Percentiles rank a stretch among this genome's conserved stretches.
Conservation (phyloP, 2,329 filamentous ascomycete genomes). For the Thyridium curvatum region DNA sequence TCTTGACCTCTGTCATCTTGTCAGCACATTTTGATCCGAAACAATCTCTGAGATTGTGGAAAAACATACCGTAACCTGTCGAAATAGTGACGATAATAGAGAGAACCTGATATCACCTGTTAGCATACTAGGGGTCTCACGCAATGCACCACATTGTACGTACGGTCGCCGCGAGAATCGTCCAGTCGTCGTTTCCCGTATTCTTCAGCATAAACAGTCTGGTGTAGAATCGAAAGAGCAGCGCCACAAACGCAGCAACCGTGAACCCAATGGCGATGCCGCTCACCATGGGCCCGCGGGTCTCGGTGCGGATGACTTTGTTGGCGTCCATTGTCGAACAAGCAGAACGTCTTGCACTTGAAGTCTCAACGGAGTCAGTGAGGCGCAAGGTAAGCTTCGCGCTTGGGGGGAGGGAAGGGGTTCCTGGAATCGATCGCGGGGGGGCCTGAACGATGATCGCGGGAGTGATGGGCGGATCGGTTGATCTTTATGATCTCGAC, state of each 20-base stretch:
- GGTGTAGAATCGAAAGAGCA: constrained; percentile 15
- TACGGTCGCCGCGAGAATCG: constrained; percentile 15
- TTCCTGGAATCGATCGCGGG: no score
- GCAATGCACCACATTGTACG: background rate
- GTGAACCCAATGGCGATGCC: constrained; percentile 14
- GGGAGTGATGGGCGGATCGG: no score
- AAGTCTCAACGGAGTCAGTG: background rate
- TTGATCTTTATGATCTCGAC: no score
- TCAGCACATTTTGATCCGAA: no score
- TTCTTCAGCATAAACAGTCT: constrained; percentile 13
- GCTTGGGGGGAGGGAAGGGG: background rate
- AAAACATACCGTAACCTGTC: constrained; percentile 3
- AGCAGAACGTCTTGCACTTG: background rate
- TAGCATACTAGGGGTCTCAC: constrained; percentile 3
- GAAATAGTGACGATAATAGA: constrained; percentile 8
- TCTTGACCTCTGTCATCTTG: constrained; percentile 12
- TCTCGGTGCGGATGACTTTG: constrained; percentile 9
- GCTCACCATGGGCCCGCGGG: constrained; percentile 12
- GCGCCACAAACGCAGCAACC: constrained; percentile 5
- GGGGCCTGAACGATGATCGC: no score
- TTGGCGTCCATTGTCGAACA: background rate
- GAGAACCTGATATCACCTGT: constrained; percentile 7
- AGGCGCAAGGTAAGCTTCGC: background rate
- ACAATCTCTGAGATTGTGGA: background rate
- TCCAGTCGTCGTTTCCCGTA: constrained; percentile 20